phyloP scores from a whole-genome alignment of 2,329 filamentous ascomycete species.

The Pseudocercospora pini-densiflorae region DNA sequence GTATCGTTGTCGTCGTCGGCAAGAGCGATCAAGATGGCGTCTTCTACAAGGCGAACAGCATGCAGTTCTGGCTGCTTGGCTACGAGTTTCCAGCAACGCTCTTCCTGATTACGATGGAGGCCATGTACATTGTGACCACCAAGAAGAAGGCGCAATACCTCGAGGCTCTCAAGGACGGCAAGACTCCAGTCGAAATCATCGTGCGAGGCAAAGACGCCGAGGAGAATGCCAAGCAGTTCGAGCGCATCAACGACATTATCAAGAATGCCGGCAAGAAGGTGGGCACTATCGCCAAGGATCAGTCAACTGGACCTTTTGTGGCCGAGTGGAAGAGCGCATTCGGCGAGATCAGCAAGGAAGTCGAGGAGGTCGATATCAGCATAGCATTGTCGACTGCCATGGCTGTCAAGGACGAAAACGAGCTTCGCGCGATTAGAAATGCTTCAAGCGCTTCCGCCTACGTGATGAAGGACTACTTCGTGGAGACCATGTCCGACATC shows the following conservation, averaged over 20 bases:
- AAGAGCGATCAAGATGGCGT: conserved; percentile 87
- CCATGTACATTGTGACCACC: conserved; percentile 90
- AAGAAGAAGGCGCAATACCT: conserved; percentile 98
- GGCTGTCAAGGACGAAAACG: conserved; percentile 91
- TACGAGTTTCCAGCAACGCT: conserved; percentile 98
- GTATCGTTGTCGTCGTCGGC: conserved; percentile 89
- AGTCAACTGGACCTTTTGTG: conserved; percentile 82
- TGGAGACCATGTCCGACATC: conserved; percentile 97
- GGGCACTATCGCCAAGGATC: conserved; percentile 83
- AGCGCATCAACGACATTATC: conserved; percentile 81
- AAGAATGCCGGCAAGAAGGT: conserved; percentile 91
- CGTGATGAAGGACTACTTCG: conserved; percentile 93
- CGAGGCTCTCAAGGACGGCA: conserved; percentile 84
- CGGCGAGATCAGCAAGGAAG: conserved; percentile 76
- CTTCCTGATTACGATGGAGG: conserved; percentile 87
- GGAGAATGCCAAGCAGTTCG: conserved; percentile 88
- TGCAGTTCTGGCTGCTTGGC: conserved; percentile 97
- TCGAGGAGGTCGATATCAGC: conserved; percentile 87
- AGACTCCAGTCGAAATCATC: conserved; percentile 88
- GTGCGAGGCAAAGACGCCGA: conserved; percentile 90
- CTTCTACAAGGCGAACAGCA: conserved; percentile 94
- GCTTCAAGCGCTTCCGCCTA: conserved; percentile 93
- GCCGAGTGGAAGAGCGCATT: conserved; percentile 94
- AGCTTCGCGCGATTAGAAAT: conserved; percentile 91
- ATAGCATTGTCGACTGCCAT: conserved; percentile 83